Evolutionary conservation across 1,284 basidiomycete species (phyloP), one percentile per base, ranked within the genome.

Genomic region (Ganoderma lucidum): DNA sequence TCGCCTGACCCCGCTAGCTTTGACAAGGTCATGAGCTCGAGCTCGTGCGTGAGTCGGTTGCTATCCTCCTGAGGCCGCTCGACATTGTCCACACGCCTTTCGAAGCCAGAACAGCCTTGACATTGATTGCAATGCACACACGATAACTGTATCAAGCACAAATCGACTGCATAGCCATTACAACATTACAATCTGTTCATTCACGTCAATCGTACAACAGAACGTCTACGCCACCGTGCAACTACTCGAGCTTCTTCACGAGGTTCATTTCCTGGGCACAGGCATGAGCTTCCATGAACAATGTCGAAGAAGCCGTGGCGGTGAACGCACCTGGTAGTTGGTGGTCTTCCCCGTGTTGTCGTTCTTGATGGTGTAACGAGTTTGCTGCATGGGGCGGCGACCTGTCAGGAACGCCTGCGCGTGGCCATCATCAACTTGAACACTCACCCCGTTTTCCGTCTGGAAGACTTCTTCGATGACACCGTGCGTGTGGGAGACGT

Each of bases 321-420:
- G 2, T 19, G 2, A 6, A 8, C 70, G 32, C 58, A 81, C 84
- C 78, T 79, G 78, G 67, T 85, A 84, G n/a, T 48, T 78, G 3
- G 82, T 84, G 6, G 63, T 75, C 75, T 84, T 85, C 17, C 80
- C 79, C 19, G 82, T 85, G n/a, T 82, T 83, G 62, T 81, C 79
- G 63, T 85, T 85, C 75, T 78, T 81, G 76, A 85, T 85, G 12
- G 77, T 67, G 70, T 81, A 84, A 62, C 76, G 76, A 9, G 68
- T n/a, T 1, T 78, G 75, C 82, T 84, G 45, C 10, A 35, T 2
- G 9, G 37, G 19, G 28, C 2, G 10, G 4, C 12, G 10, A 12
- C 4, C 23, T 6, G 6, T 12, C 30, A 60, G 17, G 60, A 44
- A 30, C 66, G 6, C 59, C 44, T 9, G 42, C 14, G 4, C 10